A percentile compares a stretch with the other conserved stretches of the same genome.
Conservation (phyloP, 2,329 filamentous ascomycete genomes). For the Colletotrichum costaricense region DNA sequence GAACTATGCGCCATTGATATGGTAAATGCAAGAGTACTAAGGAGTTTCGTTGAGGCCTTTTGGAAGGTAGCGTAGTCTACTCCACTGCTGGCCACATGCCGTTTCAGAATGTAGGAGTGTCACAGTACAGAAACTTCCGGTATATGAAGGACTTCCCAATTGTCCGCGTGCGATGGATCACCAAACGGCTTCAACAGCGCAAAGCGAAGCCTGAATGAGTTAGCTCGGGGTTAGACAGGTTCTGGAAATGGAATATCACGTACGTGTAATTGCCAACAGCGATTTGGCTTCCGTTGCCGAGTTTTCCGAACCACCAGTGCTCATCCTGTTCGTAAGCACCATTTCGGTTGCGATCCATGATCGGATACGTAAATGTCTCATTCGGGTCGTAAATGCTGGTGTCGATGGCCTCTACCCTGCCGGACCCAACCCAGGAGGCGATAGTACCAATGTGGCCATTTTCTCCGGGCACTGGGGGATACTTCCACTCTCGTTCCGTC, state of each 20-base stretch:
- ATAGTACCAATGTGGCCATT: slow-evolving; percentile 55
- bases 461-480: slow-evolving; percentile 52
- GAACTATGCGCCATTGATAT: no score
- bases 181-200: no score
- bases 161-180: no score
- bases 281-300: slow-evolving; percentile 54
- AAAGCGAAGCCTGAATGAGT: no score
- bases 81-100: no score
- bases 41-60: no score
- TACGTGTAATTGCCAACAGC: slow-evolving; percentile 54
- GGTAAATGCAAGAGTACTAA: no score
- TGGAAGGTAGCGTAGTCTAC: no score
- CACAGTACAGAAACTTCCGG: no score
- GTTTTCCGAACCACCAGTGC: slow-evolving; percentile 56
- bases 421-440: slow-evolving; percentile 38
- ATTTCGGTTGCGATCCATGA: slow-evolving; percentile 35
- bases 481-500: slow-evolving; percentile 53
- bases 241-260: not conserved
- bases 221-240: no score
- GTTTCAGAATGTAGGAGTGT: no score
- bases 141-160: no score
- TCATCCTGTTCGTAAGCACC: slow-evolving; percentile 27
- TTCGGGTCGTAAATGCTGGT: slow-evolving; percentile 38
- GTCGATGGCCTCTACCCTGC: slow-evolving; percentile 36
- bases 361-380: slow-evolving; percentile 40